These are phyloP conservation scores for Hanseniaspora mollemarum DNA, from an alignment of 805 yeast species.

Conservation along the genomic window DNA sequence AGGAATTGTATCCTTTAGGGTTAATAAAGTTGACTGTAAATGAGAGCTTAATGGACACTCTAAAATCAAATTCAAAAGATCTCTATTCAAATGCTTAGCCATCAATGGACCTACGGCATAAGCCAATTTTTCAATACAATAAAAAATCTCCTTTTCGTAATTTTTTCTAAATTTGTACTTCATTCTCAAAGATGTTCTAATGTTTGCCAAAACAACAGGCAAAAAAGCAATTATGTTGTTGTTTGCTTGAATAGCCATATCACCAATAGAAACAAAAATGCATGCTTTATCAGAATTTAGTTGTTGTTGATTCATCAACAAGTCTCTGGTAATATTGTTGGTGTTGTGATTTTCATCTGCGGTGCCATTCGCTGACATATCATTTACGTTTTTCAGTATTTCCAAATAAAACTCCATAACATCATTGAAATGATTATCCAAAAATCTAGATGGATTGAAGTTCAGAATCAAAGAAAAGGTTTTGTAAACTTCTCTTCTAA, in stretches of 20 bases:
- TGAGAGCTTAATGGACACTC: conserved; percentile 75
- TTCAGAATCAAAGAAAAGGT: conserved; percentile 74
- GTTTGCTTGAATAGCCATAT: conserved; percentile 62
- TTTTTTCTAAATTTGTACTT: conserved; percentile 49
- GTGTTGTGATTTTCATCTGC: conserved; percentile 4
- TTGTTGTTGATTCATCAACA: conserved; percentile 14
- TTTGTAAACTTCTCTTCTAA: conserved; percentile 73
- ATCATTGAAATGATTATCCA: conserved; percentile 67
- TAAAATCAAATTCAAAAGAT: conserved; percentile 65
- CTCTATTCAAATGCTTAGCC: conserved; percentile 76
- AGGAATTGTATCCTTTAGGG: conserved; percentile 62
- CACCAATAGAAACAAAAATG: conserved; percentile 71
- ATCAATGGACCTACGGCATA: conserved; percentile 86
- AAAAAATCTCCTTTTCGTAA: conserved; percentile 74
- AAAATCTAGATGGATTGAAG: conserved; percentile 63
- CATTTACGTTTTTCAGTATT: conserved; percentile 58
- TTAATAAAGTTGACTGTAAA: conserved; percentile 62
- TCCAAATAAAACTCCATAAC: conserved; percentile 66
- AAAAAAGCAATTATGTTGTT: conserved; percentile 77
- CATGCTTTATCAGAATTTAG: conserved; percentile 50
- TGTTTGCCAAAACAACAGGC: conserved; percentile 73
- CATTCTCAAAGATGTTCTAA: conserved; percentile 60
- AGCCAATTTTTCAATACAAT: conserved; percentile 77
- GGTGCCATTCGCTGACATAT: conserved; percentile 19
- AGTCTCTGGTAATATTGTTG: conserved; percentile 9